Evolutionary conservation across 805 yeast genomes (phyloP), one percentile per base, ranked within the genome.

Genomic region (Ogataea corticis): DNA sequence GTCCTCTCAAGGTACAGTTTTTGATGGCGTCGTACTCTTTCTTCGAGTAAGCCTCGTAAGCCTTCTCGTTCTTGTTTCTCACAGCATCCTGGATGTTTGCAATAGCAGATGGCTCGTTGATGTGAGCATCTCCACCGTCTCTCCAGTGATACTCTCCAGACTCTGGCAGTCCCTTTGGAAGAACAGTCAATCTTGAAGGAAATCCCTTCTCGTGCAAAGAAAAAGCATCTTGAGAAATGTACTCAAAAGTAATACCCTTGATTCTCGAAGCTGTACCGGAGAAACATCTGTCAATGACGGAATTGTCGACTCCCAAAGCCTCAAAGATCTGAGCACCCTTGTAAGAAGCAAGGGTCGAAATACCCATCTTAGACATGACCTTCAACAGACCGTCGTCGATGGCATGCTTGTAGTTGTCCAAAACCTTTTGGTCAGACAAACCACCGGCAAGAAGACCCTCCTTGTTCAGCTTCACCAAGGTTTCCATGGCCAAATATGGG

Each of bases 281-380:
- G 68, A 92, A 92, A 71, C 98, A 94, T 57, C 90, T 76, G 74
- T 92, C 97, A 55, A 92, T 87, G 41, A 92, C 97, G 9, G 96
- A 83, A 70, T 91, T 89, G 66, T 94, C 97, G 50, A 92, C 83
- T 68, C 99, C 99, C 50, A 92, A 74, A 40, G 96, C 96, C 70
- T 92, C 99, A 66, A 94, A 92, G 62, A 92, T 94, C 73, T 92
- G 99, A 23, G 99, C 99, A 69, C 98, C 98, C 72, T 92, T 92
- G 72, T 92, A 92, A n/a, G 97, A 88, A 11, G 97, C 97, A 65
- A 92, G 75, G 25, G 99, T 94, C 27, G 98, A 91, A 58, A 92
- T 94, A 76, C 99, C 99, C 98, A 92, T 94, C 76, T 94, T 92
- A 30, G 97, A 89, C 99, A 92, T 92, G 49, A 94, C 97, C 74